Percentiles rank a stretch among this genome's conserved stretches.
Evolutionary conservation across 331 rosid species (phyloP).

Genomic region (Erythrophleum ivorense): DNA sequence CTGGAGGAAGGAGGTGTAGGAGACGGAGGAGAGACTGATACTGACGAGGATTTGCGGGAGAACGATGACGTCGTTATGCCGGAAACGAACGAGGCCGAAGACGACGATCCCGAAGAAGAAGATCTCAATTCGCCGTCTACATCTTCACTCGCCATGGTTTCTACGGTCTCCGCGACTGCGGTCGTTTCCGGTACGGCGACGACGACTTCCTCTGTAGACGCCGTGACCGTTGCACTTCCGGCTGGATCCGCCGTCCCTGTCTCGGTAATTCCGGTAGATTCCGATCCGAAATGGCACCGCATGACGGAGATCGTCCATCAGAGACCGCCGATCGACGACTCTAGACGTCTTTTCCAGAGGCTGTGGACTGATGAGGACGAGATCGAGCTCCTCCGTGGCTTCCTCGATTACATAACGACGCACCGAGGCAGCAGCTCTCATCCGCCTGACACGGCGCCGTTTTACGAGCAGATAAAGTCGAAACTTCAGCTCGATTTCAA

Average conservation of each 20-base stretch:
- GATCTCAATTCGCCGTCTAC: conserved; percentile 48
- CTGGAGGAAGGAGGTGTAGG: no score
- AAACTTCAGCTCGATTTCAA: conserved; percentile 62
- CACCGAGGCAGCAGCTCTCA: no score
- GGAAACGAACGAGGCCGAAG: no score
- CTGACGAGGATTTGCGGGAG: conserved; percentile 52
- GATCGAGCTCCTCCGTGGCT: conserved; percentile 64
- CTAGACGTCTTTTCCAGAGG: conserved; percentile 53
- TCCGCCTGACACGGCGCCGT: conserved; percentile 50
- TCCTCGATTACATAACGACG: conserved; percentile 58
- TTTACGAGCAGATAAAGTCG: conserved; percentile 56
- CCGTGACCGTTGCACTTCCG: conserved; percentile 44
- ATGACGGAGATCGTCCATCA: conserved; percentile 49
- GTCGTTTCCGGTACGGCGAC: no score
- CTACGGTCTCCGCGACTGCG: conserved; percentile 38
- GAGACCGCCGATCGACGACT: conserved; percentile 51
- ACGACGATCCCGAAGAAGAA: conserved; percentile 58
- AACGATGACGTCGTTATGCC: no score
- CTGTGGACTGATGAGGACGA: conserved; percentile 77
- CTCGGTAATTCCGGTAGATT: no score
- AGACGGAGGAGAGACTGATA: conserved; percentile 62
- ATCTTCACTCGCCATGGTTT: no score
- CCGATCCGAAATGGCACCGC: conserved; percentile 60
- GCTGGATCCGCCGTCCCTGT: conserved; percentile 36
- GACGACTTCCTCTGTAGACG: conserved; percentile 34